Conservation (phyloP, 805 yeast genomes). For the Spathaspora gorwiae region DNA sequence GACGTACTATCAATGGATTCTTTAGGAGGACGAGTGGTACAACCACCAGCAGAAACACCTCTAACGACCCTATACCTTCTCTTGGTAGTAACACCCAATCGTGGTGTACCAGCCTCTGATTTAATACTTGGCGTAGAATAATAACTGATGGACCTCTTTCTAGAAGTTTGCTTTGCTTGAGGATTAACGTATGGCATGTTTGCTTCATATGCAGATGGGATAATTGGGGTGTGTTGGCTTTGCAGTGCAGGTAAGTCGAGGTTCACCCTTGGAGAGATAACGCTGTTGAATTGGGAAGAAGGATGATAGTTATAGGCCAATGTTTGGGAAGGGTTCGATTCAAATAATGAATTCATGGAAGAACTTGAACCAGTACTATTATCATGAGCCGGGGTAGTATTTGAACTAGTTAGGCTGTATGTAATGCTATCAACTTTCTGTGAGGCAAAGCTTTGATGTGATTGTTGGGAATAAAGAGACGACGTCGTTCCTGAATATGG, state of each 20-base stretch:
- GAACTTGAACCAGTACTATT: neutral
- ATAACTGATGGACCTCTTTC: neutral
- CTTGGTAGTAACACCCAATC: neutral
- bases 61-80: conserved; percentile 43
- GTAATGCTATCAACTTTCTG: neutral
- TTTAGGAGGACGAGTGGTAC: conserved; percentile 52
- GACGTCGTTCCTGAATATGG: conserved; percentile 4
- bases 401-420: neutral
- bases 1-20: conserved; percentile 23
- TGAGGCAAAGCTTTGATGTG: neutral
- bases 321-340: conserved; percentile 3
- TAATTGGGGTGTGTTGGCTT: neutral
- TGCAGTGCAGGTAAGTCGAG: neutral
- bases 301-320: conserved; percentile 2
- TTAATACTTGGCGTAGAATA: neutral
- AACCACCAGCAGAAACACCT: conserved; percentile 58
- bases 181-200: neutral
- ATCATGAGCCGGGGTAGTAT: neutral
- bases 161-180: neutral
- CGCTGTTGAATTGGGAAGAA: neutral
- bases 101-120: neutral
- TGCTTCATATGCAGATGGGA: neutral
- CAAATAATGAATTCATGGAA: conserved; percentile 7
- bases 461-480: conserved; percentile 3
- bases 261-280: neutral